These are phyloP conservation scores for Candida silvatica DNA, from an alignment of 805 yeast genomes.

Conservation along the genomic window DNA sequence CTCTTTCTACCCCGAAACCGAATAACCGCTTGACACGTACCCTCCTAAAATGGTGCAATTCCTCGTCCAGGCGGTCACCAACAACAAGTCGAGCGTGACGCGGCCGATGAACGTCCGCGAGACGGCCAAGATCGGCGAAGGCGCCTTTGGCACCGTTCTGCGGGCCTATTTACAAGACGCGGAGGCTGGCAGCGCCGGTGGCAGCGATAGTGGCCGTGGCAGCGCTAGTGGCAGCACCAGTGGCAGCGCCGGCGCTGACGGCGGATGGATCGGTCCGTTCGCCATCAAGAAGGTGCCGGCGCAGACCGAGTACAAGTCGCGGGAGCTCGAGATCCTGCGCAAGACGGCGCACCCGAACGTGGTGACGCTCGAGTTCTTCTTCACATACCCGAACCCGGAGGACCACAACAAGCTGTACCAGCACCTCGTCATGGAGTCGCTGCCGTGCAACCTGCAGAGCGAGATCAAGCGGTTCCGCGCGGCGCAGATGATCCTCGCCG, in stretches of 20 bases:
- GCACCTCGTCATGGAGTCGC: constrained; percentile 79
- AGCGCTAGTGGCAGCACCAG: too few species aligned
- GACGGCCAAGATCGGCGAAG: constrained; percentile 72
- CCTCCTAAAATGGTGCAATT: constrained; percentile 26
- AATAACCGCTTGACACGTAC: too few species aligned
- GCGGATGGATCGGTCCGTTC: constrained; percentile 65
- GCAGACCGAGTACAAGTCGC: constrained; percentile 75
- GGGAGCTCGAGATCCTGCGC: constrained; percentile 72
- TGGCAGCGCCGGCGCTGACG: constrained; percentile 10
- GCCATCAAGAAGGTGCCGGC: constrained; percentile 84
- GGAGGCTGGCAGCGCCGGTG: constrained; percentile 9
- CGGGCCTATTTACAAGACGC: constrained; percentile 47
- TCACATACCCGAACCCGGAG: constrained; percentile 53
- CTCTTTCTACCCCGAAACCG: too few species aligned
- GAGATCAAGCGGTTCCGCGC: constrained; percentile 66
- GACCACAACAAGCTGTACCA: constrained; percentile 61
- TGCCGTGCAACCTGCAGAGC: constrained; percentile 70
- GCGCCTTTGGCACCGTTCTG: constrained; percentile 80
- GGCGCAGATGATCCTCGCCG: constrained; percentile 53
- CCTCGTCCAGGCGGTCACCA: constrained; percentile 52
- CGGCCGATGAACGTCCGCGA: constrained; percentile 64
- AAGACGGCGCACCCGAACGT: constrained; percentile 76
- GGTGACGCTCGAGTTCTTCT: constrained; percentile 59
- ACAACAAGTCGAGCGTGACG: constrained; percentile 43
- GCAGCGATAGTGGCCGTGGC: too few species aligned